Percentiles rank a stretch among this genome's conserved stretches.
Conservation (phyloP, 2,329 filamentous ascomycete species). For the Fusarium xylarioides region DNA sequence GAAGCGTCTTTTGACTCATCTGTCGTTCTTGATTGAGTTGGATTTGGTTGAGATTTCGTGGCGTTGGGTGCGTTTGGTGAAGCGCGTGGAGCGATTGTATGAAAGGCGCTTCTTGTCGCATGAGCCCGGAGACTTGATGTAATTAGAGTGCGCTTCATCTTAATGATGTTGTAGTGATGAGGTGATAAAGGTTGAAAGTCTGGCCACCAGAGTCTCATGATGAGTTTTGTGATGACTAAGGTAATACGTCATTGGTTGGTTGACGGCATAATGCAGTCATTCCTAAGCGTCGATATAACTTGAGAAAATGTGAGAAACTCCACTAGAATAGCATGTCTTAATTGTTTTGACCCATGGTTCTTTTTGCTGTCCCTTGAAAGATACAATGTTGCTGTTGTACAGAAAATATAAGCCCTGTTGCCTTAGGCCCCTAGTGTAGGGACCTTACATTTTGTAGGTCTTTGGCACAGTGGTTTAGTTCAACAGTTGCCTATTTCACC, state of each 20-base stretch:
- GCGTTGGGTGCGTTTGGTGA: accelerated
- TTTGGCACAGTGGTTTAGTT: too few species aligned
- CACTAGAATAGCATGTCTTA: accelerated
- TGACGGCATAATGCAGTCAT: conserved; percentile 12
- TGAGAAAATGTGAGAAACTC: accelerated
- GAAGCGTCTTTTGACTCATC: not conserved
- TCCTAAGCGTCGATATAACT: not conserved
- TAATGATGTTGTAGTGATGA: not conserved
- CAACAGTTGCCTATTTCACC: not conserved
- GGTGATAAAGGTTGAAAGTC: not conserved
- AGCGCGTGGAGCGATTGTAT: not conserved
- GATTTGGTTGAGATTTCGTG: not conserved
- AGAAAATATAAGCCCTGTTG: too few species aligned
- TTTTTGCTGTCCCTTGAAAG: accelerated
- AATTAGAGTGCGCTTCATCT: conserved; percentile 1
- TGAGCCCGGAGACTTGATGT: accelerated
- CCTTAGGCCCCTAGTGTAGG: too few species aligned
- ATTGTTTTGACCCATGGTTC: accelerated
- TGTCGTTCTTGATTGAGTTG: not conserved
- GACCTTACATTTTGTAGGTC: too few species aligned
- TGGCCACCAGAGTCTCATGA: not conserved
- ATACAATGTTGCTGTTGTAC: too few species aligned
- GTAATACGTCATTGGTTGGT: conserved; percentile 18
- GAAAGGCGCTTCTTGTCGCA: accelerated
- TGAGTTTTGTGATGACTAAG: not conserved